phyloP scores from a whole-genome alignment of 768 basidiomycete species.

The Tricholoma sp. region DNA sequence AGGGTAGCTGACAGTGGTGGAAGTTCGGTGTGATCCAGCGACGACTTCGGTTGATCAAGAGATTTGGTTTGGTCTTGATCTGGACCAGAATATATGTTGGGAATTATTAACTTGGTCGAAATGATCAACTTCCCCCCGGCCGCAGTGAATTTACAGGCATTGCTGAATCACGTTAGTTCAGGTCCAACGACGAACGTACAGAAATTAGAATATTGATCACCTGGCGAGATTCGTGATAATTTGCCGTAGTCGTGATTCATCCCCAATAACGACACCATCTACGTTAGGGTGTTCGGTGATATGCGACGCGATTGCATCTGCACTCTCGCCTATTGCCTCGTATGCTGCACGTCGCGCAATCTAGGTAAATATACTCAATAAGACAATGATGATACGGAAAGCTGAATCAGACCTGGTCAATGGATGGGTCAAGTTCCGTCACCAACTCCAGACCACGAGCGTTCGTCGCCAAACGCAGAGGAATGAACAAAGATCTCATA shows the following conservation, averaged over 20 bases:
- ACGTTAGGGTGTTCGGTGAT: constrained; percentile 42
- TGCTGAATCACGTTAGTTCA: constrained; percentile 33
- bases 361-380: constrained; percentile 22
- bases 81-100: constrained; percentile 9
- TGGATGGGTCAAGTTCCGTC: constrained; percentile 60
- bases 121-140: constrained; percentile 64
- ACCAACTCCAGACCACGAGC: constrained; percentile 62
- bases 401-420: constrained; percentile 48
- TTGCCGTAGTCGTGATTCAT: constrained; percentile 77
- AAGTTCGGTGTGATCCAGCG: constrained; percentile 22
- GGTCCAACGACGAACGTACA: not conserved
- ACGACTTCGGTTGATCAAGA: constrained; percentile 7
- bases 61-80: not conserved
- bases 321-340: constrained; percentile 50
- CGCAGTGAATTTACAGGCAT: constrained; percentile 78
- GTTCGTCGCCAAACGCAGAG: constrained; percentile 61
- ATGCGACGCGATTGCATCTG: constrained; percentile 34
- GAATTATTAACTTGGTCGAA: constrained; percentile 54
- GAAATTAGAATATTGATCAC: constrained; percentile 22
- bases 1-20: constrained; percentile 32
- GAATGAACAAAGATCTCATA: constrained; percentile 68
- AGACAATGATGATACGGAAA: not conserved
- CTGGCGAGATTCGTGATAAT: constrained; percentile 82
- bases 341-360: constrained; percentile 56
- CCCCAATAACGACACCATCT: constrained; percentile 73